Percentiles rank a stretch among this genome's conserved stretches.
Conservation (phyloP, 164 flowering plant genomes). For the Vitis amurensis region DNA sequence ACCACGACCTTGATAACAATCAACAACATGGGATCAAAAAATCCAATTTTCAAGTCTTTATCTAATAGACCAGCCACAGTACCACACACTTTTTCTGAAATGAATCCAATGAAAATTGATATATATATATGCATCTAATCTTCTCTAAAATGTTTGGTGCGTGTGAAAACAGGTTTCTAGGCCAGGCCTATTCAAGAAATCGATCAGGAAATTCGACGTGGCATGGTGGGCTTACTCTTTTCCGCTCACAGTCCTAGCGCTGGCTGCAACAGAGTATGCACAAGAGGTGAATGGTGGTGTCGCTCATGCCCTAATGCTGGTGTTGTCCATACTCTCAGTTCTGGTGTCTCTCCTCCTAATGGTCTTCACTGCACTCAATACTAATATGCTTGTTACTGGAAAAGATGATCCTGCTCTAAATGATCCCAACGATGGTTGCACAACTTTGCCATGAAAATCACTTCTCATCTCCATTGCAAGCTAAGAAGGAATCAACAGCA, state of each 20-base stretch:
- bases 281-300: slow-evolving; percentile 19
- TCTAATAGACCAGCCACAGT: too few species aligned
- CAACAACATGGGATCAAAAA: too few species aligned
- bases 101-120: neutral
- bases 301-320: slow-evolving; percentile 19
- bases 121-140: neutral
- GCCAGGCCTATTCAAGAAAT: slow-evolving; percentile 28
- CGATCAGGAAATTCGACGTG: slow-evolving; percentile 29
- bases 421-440: too few species aligned
- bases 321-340: slow-evolving; percentile 15
- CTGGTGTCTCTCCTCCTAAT: slow-evolving; percentile 11
- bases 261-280: slow-evolving; percentile 26
- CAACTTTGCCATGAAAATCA: too few species aligned
- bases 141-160: neutral
- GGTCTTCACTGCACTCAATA: slow-evolving; percentile 15
- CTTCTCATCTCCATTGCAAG: too few species aligned
- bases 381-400: neutral
- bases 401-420: neutral
- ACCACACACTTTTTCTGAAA: neutral
- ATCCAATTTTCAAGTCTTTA: too few species aligned
- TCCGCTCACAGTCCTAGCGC: slow-evolving; percentile 28
- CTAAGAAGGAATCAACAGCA: too few species aligned
- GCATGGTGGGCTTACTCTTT: slow-evolving; percentile 49
- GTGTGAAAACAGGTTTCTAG: slow-evolving; percentile 24
- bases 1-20: too few species aligned